These are phyloP conservation scores for Microbotryum scabiosae DNA, from an alignment of 1,284 basidiomycete species.

Conservation along the genomic window DNA sequence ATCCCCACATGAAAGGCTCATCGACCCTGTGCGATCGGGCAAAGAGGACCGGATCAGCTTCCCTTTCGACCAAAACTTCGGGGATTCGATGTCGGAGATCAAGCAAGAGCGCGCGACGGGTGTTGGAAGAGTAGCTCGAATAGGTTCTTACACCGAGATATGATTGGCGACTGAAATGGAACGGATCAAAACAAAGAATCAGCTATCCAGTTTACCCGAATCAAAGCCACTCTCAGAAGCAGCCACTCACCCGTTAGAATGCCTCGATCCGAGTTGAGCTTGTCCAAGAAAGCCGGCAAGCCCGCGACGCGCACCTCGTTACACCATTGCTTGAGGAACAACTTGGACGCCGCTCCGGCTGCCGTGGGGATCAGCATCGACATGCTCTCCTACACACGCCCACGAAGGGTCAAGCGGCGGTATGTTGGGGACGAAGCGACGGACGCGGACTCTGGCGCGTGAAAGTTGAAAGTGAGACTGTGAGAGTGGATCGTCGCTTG, in stretches of 20 bases:
- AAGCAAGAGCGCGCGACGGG: neutral
- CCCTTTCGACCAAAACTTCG: neutral
- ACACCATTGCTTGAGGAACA: constrained; percentile 60
- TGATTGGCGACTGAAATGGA: constrained; percentile 67
- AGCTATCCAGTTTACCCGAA: neutral
- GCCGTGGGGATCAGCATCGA: too few relatives aligned
- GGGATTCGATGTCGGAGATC: neutral
- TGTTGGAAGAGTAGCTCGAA: neutral
- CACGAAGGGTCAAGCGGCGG: too few relatives aligned
- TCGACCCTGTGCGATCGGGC: constrained; percentile 24
- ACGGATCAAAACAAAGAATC: constrained; percentile 13
- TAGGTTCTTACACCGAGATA: constrained; percentile 63
- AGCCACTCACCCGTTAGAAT: constrained; percentile 61
- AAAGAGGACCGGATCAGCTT: neutral
- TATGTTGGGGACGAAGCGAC: too few relatives aligned
- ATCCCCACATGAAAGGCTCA: constrained; percentile 33
- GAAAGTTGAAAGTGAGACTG: too few relatives aligned
- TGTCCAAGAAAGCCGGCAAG: constrained; percentile 54
- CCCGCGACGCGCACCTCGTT: constrained; percentile 58
- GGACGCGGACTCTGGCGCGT: too few relatives aligned
- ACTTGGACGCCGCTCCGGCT: constrained; percentile 51
- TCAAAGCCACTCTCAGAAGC: too few relatives aligned
- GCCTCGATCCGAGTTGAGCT: constrained; percentile 58
- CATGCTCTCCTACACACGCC: too few relatives aligned
- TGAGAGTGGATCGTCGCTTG: too few relatives aligned